Evolutionary conservation across 2,329 filamentous ascomycete species (phyloP).

Genomic region (Stemphylium beticola): DNA sequence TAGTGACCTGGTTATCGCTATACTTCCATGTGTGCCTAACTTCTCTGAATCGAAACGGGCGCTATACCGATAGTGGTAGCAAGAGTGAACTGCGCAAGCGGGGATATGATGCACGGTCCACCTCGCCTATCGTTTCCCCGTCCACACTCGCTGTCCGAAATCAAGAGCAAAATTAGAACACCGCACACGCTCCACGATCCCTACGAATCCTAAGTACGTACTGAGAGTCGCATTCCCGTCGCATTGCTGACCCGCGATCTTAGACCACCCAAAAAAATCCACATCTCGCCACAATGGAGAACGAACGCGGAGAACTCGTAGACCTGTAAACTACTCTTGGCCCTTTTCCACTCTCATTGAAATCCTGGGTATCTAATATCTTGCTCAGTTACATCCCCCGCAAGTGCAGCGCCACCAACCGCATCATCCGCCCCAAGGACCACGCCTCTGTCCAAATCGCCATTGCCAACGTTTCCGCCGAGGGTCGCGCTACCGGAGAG

Average conservation of each 20-base stretch:
- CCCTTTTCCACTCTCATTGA: background rate
- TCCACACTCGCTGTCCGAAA: background rate
- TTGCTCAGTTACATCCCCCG: background rate
- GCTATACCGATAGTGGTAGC: too few relatives aligned
- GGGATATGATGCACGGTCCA: too few relatives aligned
- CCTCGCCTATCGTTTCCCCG: background rate
- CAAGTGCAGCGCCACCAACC: conserved; percentile 3
- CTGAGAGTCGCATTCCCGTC: background rate
- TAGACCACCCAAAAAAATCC: background rate
- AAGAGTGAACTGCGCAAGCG: too few relatives aligned
- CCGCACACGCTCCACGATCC: background rate
- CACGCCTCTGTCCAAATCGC: background rate
- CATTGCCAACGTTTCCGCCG: background rate
- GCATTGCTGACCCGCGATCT: background rate
- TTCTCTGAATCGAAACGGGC: too few relatives aligned
- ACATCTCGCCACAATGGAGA: background rate
- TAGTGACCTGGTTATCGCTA: too few relatives aligned
- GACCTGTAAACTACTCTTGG: background rate
- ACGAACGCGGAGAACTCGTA: conserved; percentile 3
- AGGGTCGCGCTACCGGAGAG: background rate
- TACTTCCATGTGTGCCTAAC: too few relatives aligned
- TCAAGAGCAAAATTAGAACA: background rate
- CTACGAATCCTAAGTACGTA: background rate
- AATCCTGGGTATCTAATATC: background rate
- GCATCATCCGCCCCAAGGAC: conserved; percentile 1